Conservation (phyloP, 139 green algal species). For the Bryopsis sp. region DNA sequence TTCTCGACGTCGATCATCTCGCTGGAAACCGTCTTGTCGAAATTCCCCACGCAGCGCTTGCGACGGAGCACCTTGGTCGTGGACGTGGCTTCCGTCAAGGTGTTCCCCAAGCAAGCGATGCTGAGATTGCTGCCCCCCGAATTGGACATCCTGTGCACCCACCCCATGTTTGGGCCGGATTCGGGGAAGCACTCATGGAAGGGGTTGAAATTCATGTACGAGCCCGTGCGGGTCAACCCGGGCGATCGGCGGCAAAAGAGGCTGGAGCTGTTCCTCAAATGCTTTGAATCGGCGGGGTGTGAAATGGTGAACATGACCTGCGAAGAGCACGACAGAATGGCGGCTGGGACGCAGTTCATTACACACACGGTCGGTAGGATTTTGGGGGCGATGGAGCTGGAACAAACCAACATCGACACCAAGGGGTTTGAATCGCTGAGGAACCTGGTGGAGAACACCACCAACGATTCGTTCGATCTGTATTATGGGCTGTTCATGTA, state of each 20-base stretch:
- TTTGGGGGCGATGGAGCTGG: constrained; percentile 64
- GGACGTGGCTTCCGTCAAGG: constrained; percentile 96
- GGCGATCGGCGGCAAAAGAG: constrained; percentile 26
- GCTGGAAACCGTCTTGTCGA: constrained; percentile 62
- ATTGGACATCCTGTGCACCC: constrained; percentile 97
- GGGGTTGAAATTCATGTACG: constrained; percentile 42
- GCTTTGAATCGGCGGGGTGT: constrained; percentile 77
- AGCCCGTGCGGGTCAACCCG: constrained; percentile 35
- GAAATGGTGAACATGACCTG: constrained; percentile 96
- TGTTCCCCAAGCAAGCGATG: constrained; percentile 91
- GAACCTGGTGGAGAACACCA: constrained; percentile 93
- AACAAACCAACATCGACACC: constrained; percentile 87
- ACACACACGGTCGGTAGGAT: constrained; percentile 93
- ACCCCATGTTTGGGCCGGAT: constrained; percentile 99
- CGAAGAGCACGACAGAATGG: constrained; percentile 91
- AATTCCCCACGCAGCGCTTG: constrained; percentile 79
- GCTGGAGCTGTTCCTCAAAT: constrained; percentile 33
- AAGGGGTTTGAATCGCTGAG: constrained; percentile 88
- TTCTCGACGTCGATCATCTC: constrained; percentile 87
- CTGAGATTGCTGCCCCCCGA: constrained; percentile 59
- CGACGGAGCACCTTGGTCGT: constrained; percentile 91
- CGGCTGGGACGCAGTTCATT: constrained; percentile 94
- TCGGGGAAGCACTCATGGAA: constrained; percentile 77
- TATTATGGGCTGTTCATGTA: constrained; percentile 99
- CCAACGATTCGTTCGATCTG: constrained; percentile 95